Evolutionary conservation across 2,329 filamentous ascomycete genomes (phyloP).

Genomic region (Ceratocystis albifundus): DNA sequence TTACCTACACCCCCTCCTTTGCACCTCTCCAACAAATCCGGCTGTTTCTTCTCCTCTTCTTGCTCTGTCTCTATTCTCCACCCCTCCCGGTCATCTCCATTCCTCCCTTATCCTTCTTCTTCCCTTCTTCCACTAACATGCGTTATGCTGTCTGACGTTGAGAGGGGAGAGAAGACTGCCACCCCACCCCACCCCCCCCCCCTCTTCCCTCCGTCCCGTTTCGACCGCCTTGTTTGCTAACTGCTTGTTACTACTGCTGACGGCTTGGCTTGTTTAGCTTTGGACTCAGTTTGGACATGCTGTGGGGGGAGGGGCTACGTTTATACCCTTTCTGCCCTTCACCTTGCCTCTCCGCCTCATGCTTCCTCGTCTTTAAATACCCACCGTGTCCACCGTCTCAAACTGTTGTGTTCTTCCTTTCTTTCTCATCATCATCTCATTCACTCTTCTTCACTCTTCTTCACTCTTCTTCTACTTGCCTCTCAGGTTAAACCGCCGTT

Average conservation of each 20-base stretch:
- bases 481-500: not conserved
- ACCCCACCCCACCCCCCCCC: not conserved
- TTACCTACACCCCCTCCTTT: not conserved
- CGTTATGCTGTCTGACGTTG: not conserved
- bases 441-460: conserved; percentile 15
- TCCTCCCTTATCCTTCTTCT: not conserved
- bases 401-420: not conserved
- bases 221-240: not conserved
- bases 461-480: conserved; percentile 12
- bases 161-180: not conserved
- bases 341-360: not conserved
- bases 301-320: not conserved
- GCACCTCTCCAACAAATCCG: not conserved
- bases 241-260: not conserved
- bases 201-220: conserved; percentile 3
- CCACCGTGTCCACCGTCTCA: conserved; percentile 14
- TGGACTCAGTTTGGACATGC: not conserved
- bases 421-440: conserved; percentile 14
- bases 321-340: not conserved
- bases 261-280: not conserved
- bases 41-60: not conserved
- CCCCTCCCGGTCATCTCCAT: not conserved
- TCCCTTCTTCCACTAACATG: not conserved
- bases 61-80: not conserved
- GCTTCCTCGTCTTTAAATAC: conserved; percentile 19